These are phyloP conservation scores for Barbarea vulgaris DNA, from an alignment of 345 rosid genomes.

Conservation along the genomic window DNA sequence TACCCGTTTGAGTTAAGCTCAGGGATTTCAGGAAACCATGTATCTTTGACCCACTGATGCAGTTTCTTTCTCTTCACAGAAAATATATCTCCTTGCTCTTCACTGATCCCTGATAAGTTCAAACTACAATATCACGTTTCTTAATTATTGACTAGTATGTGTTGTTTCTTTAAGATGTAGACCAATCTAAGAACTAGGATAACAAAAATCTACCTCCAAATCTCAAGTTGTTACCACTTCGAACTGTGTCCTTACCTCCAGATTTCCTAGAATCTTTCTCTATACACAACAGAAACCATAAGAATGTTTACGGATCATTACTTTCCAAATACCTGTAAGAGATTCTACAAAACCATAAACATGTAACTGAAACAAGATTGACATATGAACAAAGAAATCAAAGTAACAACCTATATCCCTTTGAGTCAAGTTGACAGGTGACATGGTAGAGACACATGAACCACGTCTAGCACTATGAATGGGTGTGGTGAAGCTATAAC, in stretches of 20 bases:
- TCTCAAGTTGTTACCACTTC: conserved; percentile 27
- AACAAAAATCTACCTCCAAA: conserved; percentile 31
- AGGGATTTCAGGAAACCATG: conserved; percentile 51
- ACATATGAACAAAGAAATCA: not conserved
- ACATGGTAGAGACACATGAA: not conserved
- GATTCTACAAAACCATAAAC: conserved; percentile 2
- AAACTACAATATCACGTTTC: conserved; percentile 22
- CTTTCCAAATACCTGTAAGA: not conserved
- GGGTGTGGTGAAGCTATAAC: conserved; percentile 38
- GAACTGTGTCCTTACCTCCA: conserved; percentile 29
- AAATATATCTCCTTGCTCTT: conserved; percentile 48
- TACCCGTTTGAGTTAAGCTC: conserved; percentile 58
- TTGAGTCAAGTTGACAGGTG: conserved; percentile 27
- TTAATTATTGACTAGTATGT: conserved; percentile 9
- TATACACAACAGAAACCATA: conserved; percentile 15
- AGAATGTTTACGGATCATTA: not conserved
- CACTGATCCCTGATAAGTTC: conserved; percentile 47
- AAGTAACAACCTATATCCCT: conserved; percentile 26
- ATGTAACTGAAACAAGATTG: not conserved
- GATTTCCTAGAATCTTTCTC: conserved; percentile 37
- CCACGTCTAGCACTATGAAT: conserved; percentile 24
- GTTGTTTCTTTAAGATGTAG: conserved; percentile 4
- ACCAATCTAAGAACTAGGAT: not conserved
- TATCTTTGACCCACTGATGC: conserved; percentile 51
- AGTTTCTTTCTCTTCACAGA: conserved; percentile 59